Evolutionary conservation across 192 early-diverging fungal genomes (phyloP).

Genomic region (Backusella sp.): DNA sequence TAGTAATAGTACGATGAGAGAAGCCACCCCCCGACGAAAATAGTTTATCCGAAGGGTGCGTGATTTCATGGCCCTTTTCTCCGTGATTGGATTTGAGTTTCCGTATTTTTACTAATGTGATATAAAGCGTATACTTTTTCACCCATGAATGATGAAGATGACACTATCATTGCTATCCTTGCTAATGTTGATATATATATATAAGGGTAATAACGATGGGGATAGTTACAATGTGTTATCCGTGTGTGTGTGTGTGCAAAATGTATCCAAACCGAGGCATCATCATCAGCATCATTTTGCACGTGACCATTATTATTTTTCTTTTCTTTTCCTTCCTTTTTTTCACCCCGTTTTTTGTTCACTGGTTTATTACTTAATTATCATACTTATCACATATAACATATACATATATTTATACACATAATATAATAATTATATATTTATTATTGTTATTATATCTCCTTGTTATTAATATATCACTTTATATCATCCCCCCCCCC

Average conservation of each 20-base stretch:
- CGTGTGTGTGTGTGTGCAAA: neutral
- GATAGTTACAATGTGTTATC: neutral
- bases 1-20: neutral
- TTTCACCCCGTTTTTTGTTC: slow-evolving; percentile 4
- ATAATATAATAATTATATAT: neutral
- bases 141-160: too few relatives aligned
- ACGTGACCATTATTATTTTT: neutral
- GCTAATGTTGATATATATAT: neutral
- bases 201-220: neutral
- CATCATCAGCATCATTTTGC: neutral
- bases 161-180: neutral
- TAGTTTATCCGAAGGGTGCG: neutral
- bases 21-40: neutral
- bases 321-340: slow-evolving; percentile 3
- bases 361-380: neutral
- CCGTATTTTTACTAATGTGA: neutral
- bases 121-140: neutral
- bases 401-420: neutral
- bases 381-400: neutral
- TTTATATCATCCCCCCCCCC: neutral
- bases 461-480: neutral
- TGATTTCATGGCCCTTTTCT: slow-evolving; percentile 2
- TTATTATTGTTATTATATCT: neutral
- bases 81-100: neutral
- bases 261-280: neutral